These are phyloP conservation scores for Xylaria curta DNA, from an alignment of 495 filamentous ascomycete species.

Conservation along the genomic window DNA sequence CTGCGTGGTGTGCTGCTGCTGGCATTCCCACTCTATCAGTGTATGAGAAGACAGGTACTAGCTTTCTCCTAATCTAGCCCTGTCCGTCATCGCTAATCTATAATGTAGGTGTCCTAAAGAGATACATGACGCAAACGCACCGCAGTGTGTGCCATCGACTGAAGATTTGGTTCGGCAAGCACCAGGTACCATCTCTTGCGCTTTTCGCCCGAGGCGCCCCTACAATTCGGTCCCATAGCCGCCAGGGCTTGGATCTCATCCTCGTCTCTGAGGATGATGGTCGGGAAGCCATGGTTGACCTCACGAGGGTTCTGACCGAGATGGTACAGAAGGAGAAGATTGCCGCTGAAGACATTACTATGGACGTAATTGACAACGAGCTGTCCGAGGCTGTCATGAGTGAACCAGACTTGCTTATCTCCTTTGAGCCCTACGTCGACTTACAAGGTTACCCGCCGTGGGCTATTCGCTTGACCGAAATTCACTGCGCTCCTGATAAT, in stretches of 20 bases:
- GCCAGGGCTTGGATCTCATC: slow-evolving; percentile 62
- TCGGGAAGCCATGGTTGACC: slow-evolving; percentile 88
- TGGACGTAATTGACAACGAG: slow-evolving; percentile 89
- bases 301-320: slow-evolving; percentile 91
- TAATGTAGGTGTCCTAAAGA: slow-evolving; percentile 78
- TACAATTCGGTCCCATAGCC: slow-evolving; percentile 52
- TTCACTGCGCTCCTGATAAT: slow-evolving; percentile 78
- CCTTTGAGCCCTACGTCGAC: slow-evolving; percentile 81
- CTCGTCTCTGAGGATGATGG: slow-evolving; percentile 88
- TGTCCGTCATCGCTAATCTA: slow-evolving; percentile 26
- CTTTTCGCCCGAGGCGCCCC: slow-evolving; percentile 78
- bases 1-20: slow-evolving; percentile 88
- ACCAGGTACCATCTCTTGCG: slow-evolving; percentile 66
- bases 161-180: slow-evolving; percentile 79
- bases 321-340: slow-evolving; percentile 93
- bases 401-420: slow-evolving; percentile 87
- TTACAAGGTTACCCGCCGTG: slow-evolving; percentile 94
- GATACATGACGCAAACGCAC: slow-evolving; percentile 78
- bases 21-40: slow-evolving; percentile 85
- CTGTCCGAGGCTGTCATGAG: slow-evolving; percentile 70
- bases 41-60: slow-evolving; percentile 84
- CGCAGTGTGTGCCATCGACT: slow-evolving; percentile 74
- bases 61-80: neutral
- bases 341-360: slow-evolving; percentile 74
- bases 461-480: slow-evolving; percentile 94